Base-by-base conservation (phyloP, 441 rosid genomes). In the Jatropha podagrica region DNA sequence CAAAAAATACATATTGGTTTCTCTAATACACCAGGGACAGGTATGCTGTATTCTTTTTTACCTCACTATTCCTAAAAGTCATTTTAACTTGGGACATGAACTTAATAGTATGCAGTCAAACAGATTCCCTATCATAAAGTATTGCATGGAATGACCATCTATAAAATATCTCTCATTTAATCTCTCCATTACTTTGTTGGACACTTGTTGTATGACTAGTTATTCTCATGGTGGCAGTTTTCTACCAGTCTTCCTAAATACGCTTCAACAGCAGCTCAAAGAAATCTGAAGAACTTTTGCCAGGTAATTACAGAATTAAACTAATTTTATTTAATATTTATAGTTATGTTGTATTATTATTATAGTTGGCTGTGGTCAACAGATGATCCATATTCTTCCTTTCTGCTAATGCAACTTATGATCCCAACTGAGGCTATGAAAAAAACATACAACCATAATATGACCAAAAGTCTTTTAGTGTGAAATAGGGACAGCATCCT, bases 21-120 rank as follows among this genome's bases (percentile, higher is more conserved):
- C 91, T 62, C 97, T 96, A 70, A 92, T 93, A 85, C 90, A 86
- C 81, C 76, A 85, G 80, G 98, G 98, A 71, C 97, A 92, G 88
- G 99, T 88, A 77, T 52, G 65, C 60, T 54, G 38, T 73, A 9
- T 65, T 15, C 20, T 61, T 18, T 55, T 18, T 64, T 49, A 18
- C 41, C n/a, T 37, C 27, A 1, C 61, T 65, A 13, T 75, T 59
- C 61, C 64, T 41, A 48, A 64, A 65, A 23, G 68, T 69, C 44
- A 72, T 46, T 1, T 65, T 18, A 41, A 49, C 42, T 32, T 63
- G 38, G 42, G 6, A 49, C 4, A 40, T 51, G 15, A 76, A 64
- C 41, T 65, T 51, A 71, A 68, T 17, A 68, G 64, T 62, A 27
- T 12, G 51, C 17, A 48, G 52, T 49, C 38, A 52, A 56, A 67